Conservation (phyloP, 2,329 filamentous ascomycete species). For the Fusarium globosum region DNA sequence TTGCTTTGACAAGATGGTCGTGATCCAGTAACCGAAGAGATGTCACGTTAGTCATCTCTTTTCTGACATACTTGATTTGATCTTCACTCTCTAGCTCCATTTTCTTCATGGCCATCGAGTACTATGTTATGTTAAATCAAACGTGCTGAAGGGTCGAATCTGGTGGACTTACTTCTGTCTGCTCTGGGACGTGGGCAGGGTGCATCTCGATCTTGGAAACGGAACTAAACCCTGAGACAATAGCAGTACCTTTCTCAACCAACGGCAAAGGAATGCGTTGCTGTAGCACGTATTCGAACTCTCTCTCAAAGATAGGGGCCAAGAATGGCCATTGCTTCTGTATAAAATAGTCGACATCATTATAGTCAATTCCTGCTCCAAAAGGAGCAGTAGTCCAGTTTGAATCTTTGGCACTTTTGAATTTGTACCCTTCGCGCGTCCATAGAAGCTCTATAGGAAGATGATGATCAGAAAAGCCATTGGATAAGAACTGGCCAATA, state of each 20-base stretch:
- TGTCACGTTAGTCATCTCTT: not conserved
- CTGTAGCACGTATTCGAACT: not conserved
- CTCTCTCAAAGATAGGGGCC: not conserved
- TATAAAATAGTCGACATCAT: not conserved
- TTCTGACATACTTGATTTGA: not conserved
- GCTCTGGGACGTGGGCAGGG: not conserved
- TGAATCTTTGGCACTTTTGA: not conserved
- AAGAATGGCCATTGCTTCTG: not conserved
- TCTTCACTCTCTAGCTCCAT: not conserved
- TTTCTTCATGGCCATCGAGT: not conserved
- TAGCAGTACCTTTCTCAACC: not conserved
- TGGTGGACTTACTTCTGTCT: not conserved
- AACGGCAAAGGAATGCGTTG: not conserved
- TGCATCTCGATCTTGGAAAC: not conserved
- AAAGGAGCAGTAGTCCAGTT: not conserved
- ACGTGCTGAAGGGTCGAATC: fast-evolving
- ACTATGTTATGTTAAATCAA: not conserved
- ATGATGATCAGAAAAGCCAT: not conserved
- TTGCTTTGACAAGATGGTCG: not conserved
- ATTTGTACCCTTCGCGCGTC: not conserved
- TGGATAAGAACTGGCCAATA: not conserved
- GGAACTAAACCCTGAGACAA: not conserved
- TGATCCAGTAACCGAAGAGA: not conserved
- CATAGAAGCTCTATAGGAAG: not conserved
- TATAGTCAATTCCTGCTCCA: not conserved